Base-by-base conservation (phyloP, 2,329 filamentous ascomycete species). In the Phialophora tarda region DNA sequence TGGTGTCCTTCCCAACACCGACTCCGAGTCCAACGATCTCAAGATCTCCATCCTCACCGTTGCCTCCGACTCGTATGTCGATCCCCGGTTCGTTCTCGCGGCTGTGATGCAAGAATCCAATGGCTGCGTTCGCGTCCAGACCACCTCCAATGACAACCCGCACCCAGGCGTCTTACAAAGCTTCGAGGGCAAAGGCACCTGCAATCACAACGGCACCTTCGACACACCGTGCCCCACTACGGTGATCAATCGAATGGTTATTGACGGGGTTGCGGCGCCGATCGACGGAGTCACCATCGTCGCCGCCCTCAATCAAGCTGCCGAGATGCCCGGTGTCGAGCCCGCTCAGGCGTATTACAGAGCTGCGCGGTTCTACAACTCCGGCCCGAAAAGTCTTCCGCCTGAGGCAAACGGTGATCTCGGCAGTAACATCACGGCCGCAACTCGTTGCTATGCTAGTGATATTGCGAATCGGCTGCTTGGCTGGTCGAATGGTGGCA, bases 61-160 rank as follows among this genome's bases (percentile, higher is more conserved):
- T 6, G 67, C 75, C 2, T 57, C 65, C 7, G 59, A 71, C 10
- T 67, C 71, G 12, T 51, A 64, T 0, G 71, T 77, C 8, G 74
- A 77, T 61, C 74, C 73, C 38, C 71, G 76, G 4, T 75, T 76
- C 64, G 75, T 77, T 28, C 68, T 78, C 1, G 76, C 75, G 5
- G 69, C 76, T n/a, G 71, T 77, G 12, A 73, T 77, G 69, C 76
- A 78, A 69, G 76, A 78, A 62, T 74, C 73, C 1, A 65, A 62
- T 60, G 72, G 71, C 12, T 74, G 72, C 44, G 74, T 75, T 47
- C 71, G 73, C 12, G 74, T 72, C n/a, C 55, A 59, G 6, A 68
- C 72, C 3, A 75, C 73, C 14, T 21, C 56, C 24, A 48, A 58
- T 41, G 64, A 48, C n/a, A 65, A 69, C 48, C 34, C 34, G 51